phyloP scores from a whole-genome alignment of 169 alveolate genomes.

The Plasmodium inui region DNA sequence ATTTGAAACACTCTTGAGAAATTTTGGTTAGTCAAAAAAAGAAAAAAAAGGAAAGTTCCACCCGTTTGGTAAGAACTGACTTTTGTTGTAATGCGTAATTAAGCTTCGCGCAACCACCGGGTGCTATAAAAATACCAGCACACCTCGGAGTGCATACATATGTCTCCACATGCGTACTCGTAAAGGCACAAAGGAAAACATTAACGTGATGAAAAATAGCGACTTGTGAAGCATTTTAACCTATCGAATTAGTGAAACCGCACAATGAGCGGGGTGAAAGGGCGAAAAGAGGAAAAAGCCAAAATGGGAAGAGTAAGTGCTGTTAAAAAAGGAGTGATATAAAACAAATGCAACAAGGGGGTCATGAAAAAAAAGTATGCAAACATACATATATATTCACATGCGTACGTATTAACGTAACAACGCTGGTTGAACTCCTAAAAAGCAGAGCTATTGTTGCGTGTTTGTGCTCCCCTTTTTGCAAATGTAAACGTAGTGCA shows the following conservation, averaged over 20 bases:
- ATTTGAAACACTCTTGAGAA: neutral
- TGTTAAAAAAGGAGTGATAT: neutral
- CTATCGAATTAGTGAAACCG: neutral
- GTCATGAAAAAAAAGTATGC: neutral
- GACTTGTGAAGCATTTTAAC: neutral
- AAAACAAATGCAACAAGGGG: neutral
- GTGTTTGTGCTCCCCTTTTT: constrained; percentile 26
- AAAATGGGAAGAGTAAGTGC: neutral
- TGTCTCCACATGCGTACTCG: neutral
- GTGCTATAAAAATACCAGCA: neutral
- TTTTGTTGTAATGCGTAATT: neutral
- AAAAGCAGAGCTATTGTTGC: constrained; percentile 8
- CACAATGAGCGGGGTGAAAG: neutral
- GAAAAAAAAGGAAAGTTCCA: constrained; percentile 17
- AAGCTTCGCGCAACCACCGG: neutral
- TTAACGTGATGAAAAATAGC: neutral
- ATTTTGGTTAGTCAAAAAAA: constrained; percentile 1
- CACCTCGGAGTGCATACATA: neutral
- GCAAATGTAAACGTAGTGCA: constrained; percentile 71
- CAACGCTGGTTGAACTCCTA: neutral
- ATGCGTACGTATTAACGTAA: neutral
- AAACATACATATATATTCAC: neutral
- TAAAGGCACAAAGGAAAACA: neutral
- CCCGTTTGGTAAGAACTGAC: neutral
- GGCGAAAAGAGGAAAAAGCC: neutral